Evolutionary conservation across 805 yeast genomes (phyloP).

Genomic region (Nakazawaea ernobii): DNA sequence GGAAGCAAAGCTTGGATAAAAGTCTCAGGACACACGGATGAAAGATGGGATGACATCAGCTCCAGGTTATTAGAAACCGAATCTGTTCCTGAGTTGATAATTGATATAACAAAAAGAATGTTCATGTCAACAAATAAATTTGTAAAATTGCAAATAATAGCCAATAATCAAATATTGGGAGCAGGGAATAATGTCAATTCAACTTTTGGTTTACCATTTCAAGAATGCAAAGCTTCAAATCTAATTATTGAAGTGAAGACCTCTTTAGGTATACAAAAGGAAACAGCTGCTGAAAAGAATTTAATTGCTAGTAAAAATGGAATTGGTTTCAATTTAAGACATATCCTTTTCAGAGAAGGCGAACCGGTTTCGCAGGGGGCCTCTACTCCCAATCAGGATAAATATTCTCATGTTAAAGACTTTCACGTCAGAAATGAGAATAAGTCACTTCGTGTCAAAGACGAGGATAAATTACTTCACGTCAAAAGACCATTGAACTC

Average conservation of each 20-base stretch:
- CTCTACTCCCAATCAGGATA: too few species aligned
- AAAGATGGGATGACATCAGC: not conserved
- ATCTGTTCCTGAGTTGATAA: not conserved
- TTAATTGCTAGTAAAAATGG: not conserved
- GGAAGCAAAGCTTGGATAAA: not conserved
- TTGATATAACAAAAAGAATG: not conserved
- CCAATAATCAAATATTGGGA: slow-evolving; percentile 4
- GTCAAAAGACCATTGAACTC: slow-evolving; percentile 5
- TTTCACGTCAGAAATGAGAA: too few species aligned
- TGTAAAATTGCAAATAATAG: slow-evolving; percentile 2
- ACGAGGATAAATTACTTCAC: not conserved
- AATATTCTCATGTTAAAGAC: too few species aligned
- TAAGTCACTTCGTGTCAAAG: not conserved
- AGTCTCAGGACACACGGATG: not conserved
- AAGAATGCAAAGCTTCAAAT: not conserved
- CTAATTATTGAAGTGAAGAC: not conserved
- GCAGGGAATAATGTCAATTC: not conserved
- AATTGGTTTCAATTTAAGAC: slow-evolving; percentile 5
- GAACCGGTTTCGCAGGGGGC: not conserved
- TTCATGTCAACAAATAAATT: not conserved
- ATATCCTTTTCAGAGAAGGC: not conserved
- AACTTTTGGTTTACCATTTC: not conserved
- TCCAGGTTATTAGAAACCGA: not conserved
- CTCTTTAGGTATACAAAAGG: not conserved
- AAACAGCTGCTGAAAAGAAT: not conserved